These are phyloP conservation scores for Tetrapisispora taiwanensis DNA, from an alignment of 805 yeast species.

Conservation along the genomic window DNA sequence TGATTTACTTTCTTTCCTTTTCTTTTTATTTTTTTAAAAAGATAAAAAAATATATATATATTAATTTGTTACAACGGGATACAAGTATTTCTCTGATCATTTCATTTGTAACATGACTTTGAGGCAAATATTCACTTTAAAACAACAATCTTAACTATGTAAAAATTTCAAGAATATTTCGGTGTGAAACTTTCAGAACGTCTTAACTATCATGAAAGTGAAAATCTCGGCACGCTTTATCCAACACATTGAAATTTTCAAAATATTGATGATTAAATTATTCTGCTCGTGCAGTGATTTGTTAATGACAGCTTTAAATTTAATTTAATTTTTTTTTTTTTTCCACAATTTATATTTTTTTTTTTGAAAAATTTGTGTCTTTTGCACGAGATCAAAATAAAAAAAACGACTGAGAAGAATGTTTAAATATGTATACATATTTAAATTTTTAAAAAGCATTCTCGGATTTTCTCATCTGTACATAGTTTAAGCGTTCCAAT, in stretches of 20 bases:
- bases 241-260: neutral
- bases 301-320: too few species aligned
- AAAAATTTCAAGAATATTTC: neutral
- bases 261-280: too few species aligned
- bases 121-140: neutral
- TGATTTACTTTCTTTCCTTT: too few species aligned
- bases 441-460: constrained; percentile 4
- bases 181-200: constrained; percentile 15
- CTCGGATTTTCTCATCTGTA: constrained; percentile 15
- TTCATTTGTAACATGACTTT: neutral
- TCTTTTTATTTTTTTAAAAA: too few species aligned
- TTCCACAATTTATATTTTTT: too few species aligned
- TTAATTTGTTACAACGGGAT: too few species aligned
- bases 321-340: too few species aligned
- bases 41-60: too few species aligned
- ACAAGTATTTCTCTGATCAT: neutral
- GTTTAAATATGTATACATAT: too few species aligned
- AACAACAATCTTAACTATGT: neutral
- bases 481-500: constrained; percentile 9
- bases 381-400: neutral
- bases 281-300: too few species aligned
- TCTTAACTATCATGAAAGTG: constrained; percentile 15
- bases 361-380: neutral
- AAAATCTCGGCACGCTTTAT: constrained; percentile 8
- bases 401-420: too few species aligned